phyloP scores from a whole-genome alignment of 2,329 filamentous ascomycete species.

The Phialemonium atrogriseum region DNA sequence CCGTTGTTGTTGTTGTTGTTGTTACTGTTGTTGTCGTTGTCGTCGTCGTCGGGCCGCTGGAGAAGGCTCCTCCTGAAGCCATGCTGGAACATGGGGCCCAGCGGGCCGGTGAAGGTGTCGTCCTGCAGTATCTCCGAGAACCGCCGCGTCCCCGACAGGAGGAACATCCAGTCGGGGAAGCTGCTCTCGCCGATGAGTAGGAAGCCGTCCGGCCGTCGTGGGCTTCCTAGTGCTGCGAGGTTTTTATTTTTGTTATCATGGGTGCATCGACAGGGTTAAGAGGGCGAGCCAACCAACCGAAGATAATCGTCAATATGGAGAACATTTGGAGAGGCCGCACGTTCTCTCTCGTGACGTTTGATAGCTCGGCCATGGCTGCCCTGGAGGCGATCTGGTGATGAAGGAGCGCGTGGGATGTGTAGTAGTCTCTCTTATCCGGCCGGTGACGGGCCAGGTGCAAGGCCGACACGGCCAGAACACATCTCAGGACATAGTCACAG shows the following conservation, averaged over 20 bases:
- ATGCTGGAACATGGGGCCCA: too few relatives aligned
- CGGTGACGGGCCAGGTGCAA: slow-evolving; percentile 32
- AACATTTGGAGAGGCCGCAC: slow-evolving; percentile 18
- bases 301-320: slow-evolving; percentile 18
- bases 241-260: too few relatives aligned
- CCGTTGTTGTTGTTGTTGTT: too few relatives aligned
- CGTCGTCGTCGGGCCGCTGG: too few relatives aligned
- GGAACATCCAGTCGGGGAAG: slow-evolving; percentile 15
- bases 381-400: slow-evolving; percentile 5
- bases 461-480: slow-evolving; percentile 35
- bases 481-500: slow-evolving; percentile 34
- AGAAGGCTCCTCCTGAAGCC: too few relatives aligned
- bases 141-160: slow-evolving; percentile 12
- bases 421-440: slow-evolving; percentile 23
- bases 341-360: slow-evolving; percentile 10
- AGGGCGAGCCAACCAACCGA: slow-evolving; percentile 11
- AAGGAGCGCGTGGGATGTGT: slow-evolving; percentile 15
- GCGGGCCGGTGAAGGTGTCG: slow-evolving; percentile 8
- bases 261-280: too few relatives aligned
- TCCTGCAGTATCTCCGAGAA: slow-evolving; percentile 12
- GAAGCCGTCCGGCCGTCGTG: slow-evolving; percentile 5
- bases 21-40: too few relatives aligned
- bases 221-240: too few relatives aligned
- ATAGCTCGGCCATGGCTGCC: slow-evolving; percentile 11
- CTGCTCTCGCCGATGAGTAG: slow-evolving; percentile 13